Base-by-base conservation (phyloP, 2,329 filamentous ascomycete genomes). In the Bipolaris sorokiniana region DNA sequence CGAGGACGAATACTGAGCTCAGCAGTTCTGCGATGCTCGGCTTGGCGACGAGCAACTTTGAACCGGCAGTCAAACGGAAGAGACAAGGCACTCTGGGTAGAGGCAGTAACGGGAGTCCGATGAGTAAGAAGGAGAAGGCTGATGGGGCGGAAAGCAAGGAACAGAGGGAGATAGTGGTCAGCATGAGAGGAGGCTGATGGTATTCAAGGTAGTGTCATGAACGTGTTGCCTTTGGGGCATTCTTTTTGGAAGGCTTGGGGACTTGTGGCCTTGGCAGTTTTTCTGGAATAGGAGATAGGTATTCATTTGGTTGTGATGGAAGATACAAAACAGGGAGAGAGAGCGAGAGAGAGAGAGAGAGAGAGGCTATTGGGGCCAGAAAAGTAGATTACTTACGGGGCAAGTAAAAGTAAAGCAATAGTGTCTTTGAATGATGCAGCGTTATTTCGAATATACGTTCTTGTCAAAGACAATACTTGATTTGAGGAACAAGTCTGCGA, bases 31-130 rank as follows among this genome's bases (percentile, higher is more conserved):
- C 56, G 6, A 18, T 51, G 16, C 48, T 61, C n/a, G 52, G 51
- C 9, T 34, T 54, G 0, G 42, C 41, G 9, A 44, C 55, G 9
- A 54, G 38, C 11, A 65, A 64, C 5, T 63, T 63, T 26, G 67
- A 70, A 22, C 56, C 59, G 1, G 42, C 52, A 4, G 40, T n/a
- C 3, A 75, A 75, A 56, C 66, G 73, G 44, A 75, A 73, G 61
- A 67, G 73, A 28, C 56, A 62, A 37, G 67, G 52, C 23, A 68
- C 66, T 2, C 11, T 71, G 28, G 64, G 65, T 7, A 58, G 46
- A 5, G 65, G 65, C n/a, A 49, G 63, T 34, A 60, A 51, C 13
- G 52, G 47, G 26, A 72, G 66, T 38, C 68, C 68, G 13, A 34
- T 61, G 45, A 59, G 56, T 16, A 74, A 74, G 62, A 71, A 65